Base-by-base conservation (phyloP, 108 stramenopile species). In the Cylindrotheca fusiformis region DNA sequence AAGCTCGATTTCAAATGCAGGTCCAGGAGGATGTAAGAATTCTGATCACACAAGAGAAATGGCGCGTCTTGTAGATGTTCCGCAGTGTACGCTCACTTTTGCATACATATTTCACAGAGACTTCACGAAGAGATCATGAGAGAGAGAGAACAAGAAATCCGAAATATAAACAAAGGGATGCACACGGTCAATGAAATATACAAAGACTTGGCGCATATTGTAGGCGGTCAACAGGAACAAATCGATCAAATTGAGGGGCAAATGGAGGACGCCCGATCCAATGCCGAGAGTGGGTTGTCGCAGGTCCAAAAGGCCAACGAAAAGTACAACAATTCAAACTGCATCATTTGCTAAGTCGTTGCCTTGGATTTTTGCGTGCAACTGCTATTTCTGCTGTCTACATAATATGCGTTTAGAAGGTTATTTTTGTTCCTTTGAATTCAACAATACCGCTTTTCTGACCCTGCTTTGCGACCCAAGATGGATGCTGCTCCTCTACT, bases 151-250 rank as follows among this genome's bases (percentile, higher is more conserved):
- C 83, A 88, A 60, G 94, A 95, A 74, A 88, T 95, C 56, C 73
- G 83, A 25, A 84, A 81, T 28, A 95, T 95, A 60, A 90, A 95
- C 63, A 75, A 84, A 58, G 83, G 85, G 19, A 91, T 95, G 88
- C 86, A 90, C 68, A 79, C 79, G 33, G 94, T 95, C 46, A 95
- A 95, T 76, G 88, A 95, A 71, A 95, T 95, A 36, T 95, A 91
- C 87, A 88, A 88, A 68, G 89, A 95, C 69, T 63, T 95, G 52
- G 94, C 90, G 0, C 78, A 88, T 51, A 76, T 95, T 58, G 94
- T 95, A 4, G 88, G 83, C 32, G 63, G 59, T 23, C 94, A 95
- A 63, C 94, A 95, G 60, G 94, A 90, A 46, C 85, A 91, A 24
- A 72, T 95, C 2, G 94, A 95, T 72, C 68, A 81, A 48, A 80